phyloP scores from a whole-genome alignment of 495 filamentous ascomycete genomes.

The Pseudomonodictys pantanalensis region DNA sequence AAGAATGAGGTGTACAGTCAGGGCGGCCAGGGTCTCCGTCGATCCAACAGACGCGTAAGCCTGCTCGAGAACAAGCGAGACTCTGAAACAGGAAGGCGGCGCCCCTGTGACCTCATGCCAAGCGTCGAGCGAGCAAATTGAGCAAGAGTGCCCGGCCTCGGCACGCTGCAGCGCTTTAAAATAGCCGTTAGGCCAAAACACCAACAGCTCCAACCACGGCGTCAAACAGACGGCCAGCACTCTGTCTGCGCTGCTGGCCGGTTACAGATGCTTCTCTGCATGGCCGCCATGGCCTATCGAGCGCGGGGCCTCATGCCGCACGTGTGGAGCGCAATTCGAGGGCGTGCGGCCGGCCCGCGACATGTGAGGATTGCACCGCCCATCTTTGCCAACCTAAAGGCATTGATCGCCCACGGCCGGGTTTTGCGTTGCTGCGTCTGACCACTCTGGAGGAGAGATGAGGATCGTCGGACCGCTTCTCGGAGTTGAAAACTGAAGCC shows the following conservation, averaged over 20 bases:
- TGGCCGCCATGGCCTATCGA: not conserved
- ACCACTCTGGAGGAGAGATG: constrained; percentile 24
- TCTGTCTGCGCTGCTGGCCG: not conserved
- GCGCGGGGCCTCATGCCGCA: not conserved
- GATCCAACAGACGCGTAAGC: not conserved
- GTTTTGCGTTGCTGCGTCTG: constrained; percentile 4
- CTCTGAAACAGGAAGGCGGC: too few relatives aligned
- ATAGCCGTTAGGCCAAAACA: constrained; percentile 20
- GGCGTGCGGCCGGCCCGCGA: not conserved
- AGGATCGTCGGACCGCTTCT: constrained; percentile 13
- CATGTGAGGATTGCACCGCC: not conserved
- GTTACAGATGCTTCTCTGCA: not conserved
- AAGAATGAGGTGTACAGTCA: too few relatives aligned
- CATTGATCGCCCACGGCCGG: constrained; percentile 10
- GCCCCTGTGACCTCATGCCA: not conserved
- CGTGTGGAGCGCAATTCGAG: not conserved
- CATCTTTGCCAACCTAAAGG: not conserved
- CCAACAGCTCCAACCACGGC: constrained; percentile 14
- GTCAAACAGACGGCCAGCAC: not conserved
- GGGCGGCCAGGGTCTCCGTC: not conserved
- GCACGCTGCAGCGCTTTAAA: not conserved
- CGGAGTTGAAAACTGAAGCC: constrained; percentile 5
- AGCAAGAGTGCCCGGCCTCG: not conserved
- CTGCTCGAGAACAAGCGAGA: not conserved
- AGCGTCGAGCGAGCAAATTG: not conserved